phyloP scores from a whole-genome alignment of 352 stramenopile genomes.

The Phytopythium mirpurense region DNA sequence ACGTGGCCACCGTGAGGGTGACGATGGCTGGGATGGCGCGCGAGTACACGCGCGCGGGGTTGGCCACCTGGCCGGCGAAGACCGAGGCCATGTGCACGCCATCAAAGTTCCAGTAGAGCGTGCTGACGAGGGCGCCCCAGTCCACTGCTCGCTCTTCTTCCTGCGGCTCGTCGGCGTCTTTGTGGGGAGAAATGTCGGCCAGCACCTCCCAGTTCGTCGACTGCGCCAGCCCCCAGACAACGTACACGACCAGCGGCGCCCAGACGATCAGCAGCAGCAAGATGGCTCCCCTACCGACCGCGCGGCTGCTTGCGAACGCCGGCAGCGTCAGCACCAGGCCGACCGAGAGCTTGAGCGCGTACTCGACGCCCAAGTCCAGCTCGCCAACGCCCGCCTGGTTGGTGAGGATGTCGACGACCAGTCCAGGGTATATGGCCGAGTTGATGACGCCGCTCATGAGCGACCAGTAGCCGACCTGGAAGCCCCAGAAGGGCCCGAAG shows the following conservation, averaged over 20 bases:
- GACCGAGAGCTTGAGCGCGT: slow-evolving; percentile 19
- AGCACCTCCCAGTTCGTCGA: slow-evolving; percentile 10
- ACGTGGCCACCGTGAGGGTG: slow-evolving; percentile 53
- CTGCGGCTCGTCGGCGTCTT: not conserved
- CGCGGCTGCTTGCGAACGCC: slow-evolving; percentile 31
- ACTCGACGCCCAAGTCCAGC: slow-evolving; percentile 7
- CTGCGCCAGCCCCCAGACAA: slow-evolving; percentile 14
- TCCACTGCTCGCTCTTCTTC: slow-evolving; percentile 17
- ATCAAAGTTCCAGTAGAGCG: slow-evolving; percentile 93
- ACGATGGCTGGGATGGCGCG: slow-evolving; percentile 65
- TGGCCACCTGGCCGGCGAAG: slow-evolving; percentile 83
- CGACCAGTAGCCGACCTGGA: slow-evolving; percentile 52
- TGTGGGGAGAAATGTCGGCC: slow-evolving; percentile 6
- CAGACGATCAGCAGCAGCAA: slow-evolving; percentile 66
- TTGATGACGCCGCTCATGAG: slow-evolving; percentile 65
- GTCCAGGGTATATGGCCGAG: slow-evolving; percentile 54
- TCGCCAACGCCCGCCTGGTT: not conserved
- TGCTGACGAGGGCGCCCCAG: slow-evolving; percentile 83
- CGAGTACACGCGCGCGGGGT: slow-evolving; percentile 67
- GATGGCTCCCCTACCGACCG: slow-evolving; percentile 57
- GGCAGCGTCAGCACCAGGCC: slow-evolving; percentile 21
- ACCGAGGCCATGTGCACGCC: slow-evolving; percentile 79
- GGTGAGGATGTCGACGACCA: slow-evolving; percentile 9
- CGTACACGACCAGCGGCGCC: slow-evolving; percentile 75
- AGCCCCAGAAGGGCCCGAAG: slow-evolving; percentile 75